phyloP scores from a whole-genome alignment of 202 grass and related monocot species.

The Carex sylvatica region DNA sequence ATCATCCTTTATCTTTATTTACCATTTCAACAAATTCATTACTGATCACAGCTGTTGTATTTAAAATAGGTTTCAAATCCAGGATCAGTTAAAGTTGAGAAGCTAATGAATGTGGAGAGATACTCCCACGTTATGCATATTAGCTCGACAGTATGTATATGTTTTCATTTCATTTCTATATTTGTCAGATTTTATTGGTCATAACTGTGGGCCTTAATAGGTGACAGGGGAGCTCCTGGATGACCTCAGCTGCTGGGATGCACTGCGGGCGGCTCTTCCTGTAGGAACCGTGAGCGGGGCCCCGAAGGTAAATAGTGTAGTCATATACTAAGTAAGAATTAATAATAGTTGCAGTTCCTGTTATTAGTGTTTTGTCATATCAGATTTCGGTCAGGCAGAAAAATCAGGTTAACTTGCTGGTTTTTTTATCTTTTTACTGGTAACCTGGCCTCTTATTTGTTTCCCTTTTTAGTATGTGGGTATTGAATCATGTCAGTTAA shows the following conservation, averaged over 20 bases:
- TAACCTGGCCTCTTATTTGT: neutral
- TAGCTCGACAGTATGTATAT: conserved; percentile 56
- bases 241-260: conserved; percentile 82
- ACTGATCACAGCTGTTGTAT: neutral
- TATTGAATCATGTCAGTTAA: neutral
- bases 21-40: neutral
- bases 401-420: neutral
- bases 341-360: neutral
- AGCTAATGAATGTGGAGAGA: conserved; percentile 84
- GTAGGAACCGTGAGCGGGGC: conserved; percentile 92
- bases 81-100: conserved; percentile 78
- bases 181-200: neutral
- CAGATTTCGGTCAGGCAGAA: neutral
- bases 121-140: conserved; percentile 98
- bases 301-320: conserved; percentile 60
- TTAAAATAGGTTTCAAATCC: conserved; percentile 65
- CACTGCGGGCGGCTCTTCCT: conserved; percentile 69
- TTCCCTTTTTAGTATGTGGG: neutral
- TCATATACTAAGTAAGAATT: neutral
- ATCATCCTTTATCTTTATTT: neutral
- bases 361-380: neutral
- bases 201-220: conserved; percentile 40
- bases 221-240: conserved; percentile 70
- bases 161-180: neutral
- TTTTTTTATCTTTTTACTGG: neutral